phyloP scores from a whole-genome alignment of 2,329 filamentous ascomycete genomes.

The Dactylellina drechsleri region DNA sequence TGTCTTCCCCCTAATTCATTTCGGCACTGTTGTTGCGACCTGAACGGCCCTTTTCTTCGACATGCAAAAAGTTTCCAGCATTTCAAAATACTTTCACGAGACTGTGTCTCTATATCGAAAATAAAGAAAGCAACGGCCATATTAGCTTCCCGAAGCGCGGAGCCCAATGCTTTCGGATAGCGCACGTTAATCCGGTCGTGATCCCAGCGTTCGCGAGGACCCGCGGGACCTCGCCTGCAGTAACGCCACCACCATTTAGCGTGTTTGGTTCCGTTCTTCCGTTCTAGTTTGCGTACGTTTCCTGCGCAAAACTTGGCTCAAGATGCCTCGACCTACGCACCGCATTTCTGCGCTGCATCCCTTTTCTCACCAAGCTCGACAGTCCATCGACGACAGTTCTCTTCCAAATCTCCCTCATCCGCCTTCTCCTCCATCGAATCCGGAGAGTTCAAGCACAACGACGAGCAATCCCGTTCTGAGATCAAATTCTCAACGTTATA shows the following conservation, averaged over 20 bases:
- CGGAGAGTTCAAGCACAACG: conserved; percentile 10
- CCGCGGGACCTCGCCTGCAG: conserved; percentile 42
- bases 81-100: conserved; percentile 21
- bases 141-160: conserved; percentile 28
- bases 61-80: conserved; percentile 16
- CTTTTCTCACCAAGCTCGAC: conserved; percentile 46
- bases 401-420: conserved; percentile 47
- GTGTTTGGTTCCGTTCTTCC: conserved; percentile 38
- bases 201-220: conserved; percentile 10
- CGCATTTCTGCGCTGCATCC: conserved; percentile 39
- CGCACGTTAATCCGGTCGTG: conserved; percentile 1
- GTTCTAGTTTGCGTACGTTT: conserved; percentile 14
- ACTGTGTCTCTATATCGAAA: conserved; percentile 27
- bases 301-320: conserved; percentile 1
- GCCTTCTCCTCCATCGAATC: conserved; percentile 43
- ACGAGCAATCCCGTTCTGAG: background rate
- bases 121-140: conserved; percentile 3
- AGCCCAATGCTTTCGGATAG: conserved; percentile 32
- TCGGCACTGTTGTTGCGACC: conserved; percentile 12
- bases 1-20: conserved; percentile 31
- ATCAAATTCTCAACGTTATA: conserved; percentile 41
- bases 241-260: conserved; percentile 50
- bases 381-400: conserved; percentile 45
- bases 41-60: conserved; percentile 14
- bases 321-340: conserved; percentile 52